These are phyloP conservation scores for Debaryomyces prosopidis DNA, from an alignment of 805 yeast species.

Conservation along the genomic window DNA sequence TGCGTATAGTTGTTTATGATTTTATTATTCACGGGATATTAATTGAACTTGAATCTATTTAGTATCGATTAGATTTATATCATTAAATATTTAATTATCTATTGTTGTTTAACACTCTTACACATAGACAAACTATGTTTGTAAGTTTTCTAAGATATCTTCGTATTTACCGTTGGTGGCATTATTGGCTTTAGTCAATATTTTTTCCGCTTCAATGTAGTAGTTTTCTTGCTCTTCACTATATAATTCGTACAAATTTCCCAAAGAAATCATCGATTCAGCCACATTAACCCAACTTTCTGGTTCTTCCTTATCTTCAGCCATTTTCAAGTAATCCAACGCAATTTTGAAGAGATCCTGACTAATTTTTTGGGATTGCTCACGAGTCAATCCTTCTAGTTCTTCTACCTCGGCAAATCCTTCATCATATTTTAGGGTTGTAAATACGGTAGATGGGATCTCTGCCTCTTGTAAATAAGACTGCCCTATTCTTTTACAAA, in stretches of 20 bases:
- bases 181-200: conserved; percentile 70
- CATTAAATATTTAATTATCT: background rate
- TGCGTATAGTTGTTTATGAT: too few relatives aligned
- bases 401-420: conserved; percentile 29
- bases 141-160: conserved; percentile 54
- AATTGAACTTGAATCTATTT: background rate
- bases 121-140: background rate
- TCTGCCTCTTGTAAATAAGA: conserved; percentile 66
- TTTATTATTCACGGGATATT: background rate
- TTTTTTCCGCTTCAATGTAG: conserved; percentile 69
- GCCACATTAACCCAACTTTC: conserved; percentile 82
- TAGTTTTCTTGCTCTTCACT: conserved; percentile 64
- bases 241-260: conserved; percentile 68
- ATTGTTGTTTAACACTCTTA: background rate
- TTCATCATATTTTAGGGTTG: conserved; percentile 59
- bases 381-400: conserved; percentile 34
- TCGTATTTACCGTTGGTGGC: conserved; percentile 77
- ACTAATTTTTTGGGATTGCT: conserved; percentile 52
- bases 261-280: conserved; percentile 80
- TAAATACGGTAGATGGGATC: conserved; percentile 53
- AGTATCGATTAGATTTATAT: background rate
- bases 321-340: conserved; percentile 53
- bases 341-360: conserved; percentile 52
- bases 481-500: conserved; percentile 59
- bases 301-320: conserved; percentile 73